These are phyloP conservation scores for Diaporthe vaccinii DNA, from an alignment of 2,329 filamentous ascomycete species.

Conservation along the genomic window DNA sequence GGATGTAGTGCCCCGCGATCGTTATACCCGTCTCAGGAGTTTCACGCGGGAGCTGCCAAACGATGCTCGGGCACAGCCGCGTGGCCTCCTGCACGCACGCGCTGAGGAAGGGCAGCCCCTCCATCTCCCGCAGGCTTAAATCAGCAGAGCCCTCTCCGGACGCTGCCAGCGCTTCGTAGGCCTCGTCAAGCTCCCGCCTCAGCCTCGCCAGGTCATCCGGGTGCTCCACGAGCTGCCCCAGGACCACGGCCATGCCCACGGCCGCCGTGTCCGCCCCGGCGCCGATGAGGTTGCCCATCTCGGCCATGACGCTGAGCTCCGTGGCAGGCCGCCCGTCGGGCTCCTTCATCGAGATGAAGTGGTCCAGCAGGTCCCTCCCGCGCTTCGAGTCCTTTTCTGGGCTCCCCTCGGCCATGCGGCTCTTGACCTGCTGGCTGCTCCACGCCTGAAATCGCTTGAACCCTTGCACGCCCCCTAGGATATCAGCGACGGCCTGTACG, in stretches of 20 bases:
- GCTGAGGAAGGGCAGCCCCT: not conserved
- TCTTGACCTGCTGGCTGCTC: not conserved
- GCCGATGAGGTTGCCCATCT: constrained; percentile 9
- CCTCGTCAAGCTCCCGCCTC: not conserved
- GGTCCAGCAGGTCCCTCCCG: not conserved
- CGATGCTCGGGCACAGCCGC: constrained; percentile 4
- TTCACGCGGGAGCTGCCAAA: constrained; percentile 6
- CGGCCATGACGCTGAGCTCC: not conserved
- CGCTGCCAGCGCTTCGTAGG: not conserved
- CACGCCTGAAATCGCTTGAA: not conserved
- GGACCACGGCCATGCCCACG: constrained; percentile 1
- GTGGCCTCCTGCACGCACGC: constrained; percentile 2
- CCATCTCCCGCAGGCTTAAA: not conserved
- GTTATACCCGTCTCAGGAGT: not conserved
- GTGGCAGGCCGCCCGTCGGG: not conserved
- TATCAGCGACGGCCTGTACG: not conserved
- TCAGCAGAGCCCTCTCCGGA: not conserved
- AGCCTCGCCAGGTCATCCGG: not conserved
- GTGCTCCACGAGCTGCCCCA: not conserved
- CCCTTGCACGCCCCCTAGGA: not conserved
- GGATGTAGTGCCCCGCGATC: not conserved
- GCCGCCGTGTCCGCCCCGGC: constrained; percentile 15
- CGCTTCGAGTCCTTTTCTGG: not conserved
- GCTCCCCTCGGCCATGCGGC: not conserved
- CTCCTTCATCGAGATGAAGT: constrained; percentile 18